Conservation (phyloP, 2,329 filamentous ascomycete genomes). For the Chaetomiaceae sp. region DNA sequence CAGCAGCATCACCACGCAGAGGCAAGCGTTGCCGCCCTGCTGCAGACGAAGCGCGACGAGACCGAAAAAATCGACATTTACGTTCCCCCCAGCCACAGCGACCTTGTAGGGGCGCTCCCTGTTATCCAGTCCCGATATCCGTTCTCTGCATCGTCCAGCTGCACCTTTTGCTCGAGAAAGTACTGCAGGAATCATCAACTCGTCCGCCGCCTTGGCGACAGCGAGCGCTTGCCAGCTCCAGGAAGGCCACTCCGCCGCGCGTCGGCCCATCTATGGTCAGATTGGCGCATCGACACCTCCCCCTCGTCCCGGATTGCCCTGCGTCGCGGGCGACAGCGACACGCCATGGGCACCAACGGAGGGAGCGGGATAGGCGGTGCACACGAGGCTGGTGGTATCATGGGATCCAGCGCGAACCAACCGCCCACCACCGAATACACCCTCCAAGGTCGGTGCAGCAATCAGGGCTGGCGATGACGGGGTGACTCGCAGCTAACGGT, state of each 20-base stretch:
- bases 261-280: slow-evolving; percentile 17
- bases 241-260: too few species aligned
- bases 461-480: neutral
- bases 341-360: slow-evolving; percentile 36
- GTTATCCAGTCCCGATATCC: too few species aligned
- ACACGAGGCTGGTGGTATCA: slow-evolving; percentile 38
- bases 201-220: too few species aligned
- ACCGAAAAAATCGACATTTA: slow-evolving; percentile 4
- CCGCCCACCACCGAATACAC: slow-evolving; percentile 58
- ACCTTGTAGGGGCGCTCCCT: too few species aligned
- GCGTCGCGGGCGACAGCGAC: neutral
- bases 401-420: slow-evolving; percentile 42
- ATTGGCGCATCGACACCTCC: neutral
- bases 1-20: slow-evolving; percentile 19
- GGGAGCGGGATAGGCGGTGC: slow-evolving; percentile 32
- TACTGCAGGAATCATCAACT: too few species aligned
- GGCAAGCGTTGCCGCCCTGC: slow-evolving; percentile 18
- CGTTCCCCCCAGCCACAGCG: neutral
- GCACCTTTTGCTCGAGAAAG: too few species aligned
- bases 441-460: slow-evolving; percentile 41
- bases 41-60: slow-evolving; percentile 13
- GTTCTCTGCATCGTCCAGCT: too few species aligned
- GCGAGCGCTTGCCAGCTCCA: too few species aligned
- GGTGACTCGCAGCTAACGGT: slow-evolving; percentile 6
- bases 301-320: slow-evolving; percentile 10